Evolutionary conservation across 148 eudicot species (phyloP).

Genomic region (Pharnaceum exiguum): DNA sequence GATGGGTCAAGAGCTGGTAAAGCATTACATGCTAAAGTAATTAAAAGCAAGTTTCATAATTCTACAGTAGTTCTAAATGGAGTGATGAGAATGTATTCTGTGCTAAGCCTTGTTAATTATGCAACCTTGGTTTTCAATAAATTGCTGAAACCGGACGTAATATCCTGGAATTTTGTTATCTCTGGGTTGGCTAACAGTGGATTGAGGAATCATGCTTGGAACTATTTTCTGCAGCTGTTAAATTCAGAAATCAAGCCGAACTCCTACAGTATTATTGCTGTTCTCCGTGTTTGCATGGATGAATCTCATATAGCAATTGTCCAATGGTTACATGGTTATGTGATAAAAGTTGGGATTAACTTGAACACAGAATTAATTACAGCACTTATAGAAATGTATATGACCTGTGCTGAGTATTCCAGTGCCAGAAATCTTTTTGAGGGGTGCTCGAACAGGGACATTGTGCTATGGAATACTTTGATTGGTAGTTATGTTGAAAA

Average conservation of each 20-base stretch:
- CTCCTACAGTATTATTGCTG: slow-evolving; percentile 37
- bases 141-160: slow-evolving; percentile 20
- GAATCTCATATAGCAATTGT: slow-evolving; percentile 24
- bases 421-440: slow-evolving; percentile 35
- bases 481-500: slow-evolving; percentile 33
- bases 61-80: slow-evolving; percentile 24
- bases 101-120: slow-evolving; percentile 20
- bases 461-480: slow-evolving; percentile 43
- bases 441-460: slow-evolving; percentile 31
- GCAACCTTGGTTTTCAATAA: slow-evolving; percentile 24
- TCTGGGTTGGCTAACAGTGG: slow-evolving; percentile 23
- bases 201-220: slow-evolving; percentile 30
- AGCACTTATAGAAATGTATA: slow-evolving; percentile 44
- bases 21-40: slow-evolving; percentile 33
- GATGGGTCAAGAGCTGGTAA: slow-evolving; percentile 20
- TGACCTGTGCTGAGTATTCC: slow-evolving; percentile 33
- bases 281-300: slow-evolving; percentile 30
- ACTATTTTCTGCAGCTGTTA: slow-evolving; percentile 30
- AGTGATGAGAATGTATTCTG: slow-evolving; percentile 33
- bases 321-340: slow-evolving; percentile 37
- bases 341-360: slow-evolving; percentile 26
- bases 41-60: slow-evolving; percentile 25
- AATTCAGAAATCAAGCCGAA: slow-evolving; percentile 30
- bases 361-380: slow-evolving; percentile 30
- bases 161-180: slow-evolving; percentile 41